Evolutionary conservation across 2,329 filamentous ascomycete species (phyloP).

Genomic region (Podosphaera xanthii): DNA sequence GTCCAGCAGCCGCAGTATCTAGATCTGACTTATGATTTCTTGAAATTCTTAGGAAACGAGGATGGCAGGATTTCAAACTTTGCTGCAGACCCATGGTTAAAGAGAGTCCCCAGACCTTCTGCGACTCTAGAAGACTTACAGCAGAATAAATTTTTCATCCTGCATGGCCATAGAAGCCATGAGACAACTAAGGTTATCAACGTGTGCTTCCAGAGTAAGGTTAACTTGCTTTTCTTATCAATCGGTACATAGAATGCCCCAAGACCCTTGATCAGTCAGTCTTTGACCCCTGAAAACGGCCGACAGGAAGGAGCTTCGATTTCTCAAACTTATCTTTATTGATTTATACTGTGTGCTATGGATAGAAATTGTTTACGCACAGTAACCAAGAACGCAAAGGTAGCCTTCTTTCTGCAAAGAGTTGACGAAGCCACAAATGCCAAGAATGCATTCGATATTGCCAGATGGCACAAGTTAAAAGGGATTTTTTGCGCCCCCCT

Average conservation of each 20-base stretch:
- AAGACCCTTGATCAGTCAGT: conserved; percentile 12
- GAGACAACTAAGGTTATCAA: not conserved
- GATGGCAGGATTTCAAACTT: not conserved
- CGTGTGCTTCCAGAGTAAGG: not conserved
- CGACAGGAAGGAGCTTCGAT: conserved; percentile 3
- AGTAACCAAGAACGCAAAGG: too few species aligned
- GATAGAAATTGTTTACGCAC: too few species aligned
- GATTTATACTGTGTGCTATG: too few species aligned
- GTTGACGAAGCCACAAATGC: too few species aligned
- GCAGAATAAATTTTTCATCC: not conserved
- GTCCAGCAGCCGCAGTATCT: not conserved
- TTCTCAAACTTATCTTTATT: not conserved
- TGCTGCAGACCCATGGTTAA: not conserved
- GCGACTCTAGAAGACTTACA: not conserved
- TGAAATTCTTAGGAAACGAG: not conserved
- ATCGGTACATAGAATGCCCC: conserved; percentile 9
- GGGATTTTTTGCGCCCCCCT: too few species aligned
- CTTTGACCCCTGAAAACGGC: conserved; percentile 11
- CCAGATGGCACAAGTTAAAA: too few species aligned
- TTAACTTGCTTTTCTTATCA: conserved; percentile 2
- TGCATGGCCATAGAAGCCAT: conserved; percentile 1
- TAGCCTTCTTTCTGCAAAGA: too few species aligned
- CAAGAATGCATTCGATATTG: too few species aligned
- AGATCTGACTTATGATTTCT: not conserved
- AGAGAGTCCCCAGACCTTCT: not conserved